phyloP scores from a whole-genome alignment of 2,329 filamentous ascomycete species.

The Metarhizium brunneum region DNA sequence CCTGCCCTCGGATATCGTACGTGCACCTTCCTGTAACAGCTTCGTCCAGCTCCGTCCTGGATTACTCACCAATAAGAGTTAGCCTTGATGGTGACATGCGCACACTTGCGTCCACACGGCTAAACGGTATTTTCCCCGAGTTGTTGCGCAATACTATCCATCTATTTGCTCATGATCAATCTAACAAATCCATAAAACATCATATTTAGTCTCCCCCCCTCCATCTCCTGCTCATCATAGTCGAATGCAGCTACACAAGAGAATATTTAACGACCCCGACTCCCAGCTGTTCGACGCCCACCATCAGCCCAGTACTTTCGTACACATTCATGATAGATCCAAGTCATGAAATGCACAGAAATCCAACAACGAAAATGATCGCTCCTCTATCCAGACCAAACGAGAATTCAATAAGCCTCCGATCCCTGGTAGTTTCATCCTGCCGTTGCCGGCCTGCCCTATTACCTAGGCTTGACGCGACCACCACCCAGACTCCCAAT shows the following conservation, averaged over 20 bases:
- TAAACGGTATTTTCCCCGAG: neutral
- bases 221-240: neutral
- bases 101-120: too few relatives aligned
- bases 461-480: too few relatives aligned
- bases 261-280: neutral
- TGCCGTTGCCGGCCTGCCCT: too few relatives aligned
- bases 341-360: neutral
- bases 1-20: too few relatives aligned
- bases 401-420: neutral
- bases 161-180: slow-evolving; percentile 13
- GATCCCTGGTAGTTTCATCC: neutral
- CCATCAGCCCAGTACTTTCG: neutral
- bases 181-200: slow-evolving; percentile 9
- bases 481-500: neutral
- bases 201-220: neutral
- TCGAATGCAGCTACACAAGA: neutral
- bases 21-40: too few relatives aligned
- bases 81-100: too few relatives aligned
- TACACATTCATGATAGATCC: neutral
- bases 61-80: too few relatives aligned
- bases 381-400: neutral
- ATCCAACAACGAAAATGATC: neutral
- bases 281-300: too few relatives aligned
- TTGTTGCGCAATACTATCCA: slow-evolving; percentile 6
- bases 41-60: too few relatives aligned